Base-by-base conservation (phyloP, 1,284 basidiomycete species). In the Phylloporus gajari region DNA sequence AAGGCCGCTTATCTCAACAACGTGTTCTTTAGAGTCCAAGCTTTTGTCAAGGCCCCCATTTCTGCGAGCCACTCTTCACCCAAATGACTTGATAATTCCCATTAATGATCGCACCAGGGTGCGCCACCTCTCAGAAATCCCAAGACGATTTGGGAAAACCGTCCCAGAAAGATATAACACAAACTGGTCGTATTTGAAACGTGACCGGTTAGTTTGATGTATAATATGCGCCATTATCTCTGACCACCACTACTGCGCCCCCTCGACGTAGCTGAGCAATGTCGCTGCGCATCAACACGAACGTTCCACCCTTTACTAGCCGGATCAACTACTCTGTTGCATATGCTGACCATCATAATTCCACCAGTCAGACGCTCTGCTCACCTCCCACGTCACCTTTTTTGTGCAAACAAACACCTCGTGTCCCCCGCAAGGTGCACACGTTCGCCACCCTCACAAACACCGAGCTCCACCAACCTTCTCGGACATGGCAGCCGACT, bases 391-490 rank as follows among this genome's bases (percentile, higher is more conserved):
- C 68, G 63, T 71, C 78, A 70, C 74, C 78, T 72, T 69, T 77
- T 53, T 73, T 68, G 69, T 68, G 62, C 71, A 80, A 79, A 70
- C 79, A 71, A 51, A 67, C 66, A 32, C 81, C 82, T 80, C 80
- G 76, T 80, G 79, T 74, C 53, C 66, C 69, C 70, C 73, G 80
- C 79, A 82, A 81, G 82, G 82, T 67, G 3, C 68, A 83, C 80
- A 83, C 80, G 77, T 80, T 82, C 78, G 67, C 73, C 19, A 65
- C 72, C 72, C 75, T 83, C 74, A 82, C 82, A 75, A 83, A 81
- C 69, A 69, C 81, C 77, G 80, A 71, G 72, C 78, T 79, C 74
- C 78, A 82, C 77, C 65, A 67, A 59, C 61, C 73, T 78, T 81
- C 79, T 79, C 73, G 72, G 72, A 70, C 72, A 53, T 68, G 74